A percentile compares a stretch with the other conserved stretches of the same genome.
phyloP scores from a whole-genome alignment of 2,329 filamentous ascomycete genomes.

The Curvularia spicifera region DNA sequence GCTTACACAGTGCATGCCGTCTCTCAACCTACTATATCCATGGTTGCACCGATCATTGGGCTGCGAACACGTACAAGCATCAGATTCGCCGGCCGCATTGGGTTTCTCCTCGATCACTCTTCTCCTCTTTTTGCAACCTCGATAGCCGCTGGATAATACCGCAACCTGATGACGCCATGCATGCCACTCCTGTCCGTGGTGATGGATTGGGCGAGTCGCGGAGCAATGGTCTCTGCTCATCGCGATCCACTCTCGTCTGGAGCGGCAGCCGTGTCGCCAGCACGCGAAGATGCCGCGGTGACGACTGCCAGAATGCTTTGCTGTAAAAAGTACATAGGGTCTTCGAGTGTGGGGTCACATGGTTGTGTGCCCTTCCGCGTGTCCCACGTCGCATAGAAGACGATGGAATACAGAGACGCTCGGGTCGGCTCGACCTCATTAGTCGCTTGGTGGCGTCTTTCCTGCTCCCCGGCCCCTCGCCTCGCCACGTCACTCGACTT shows the following conservation, averaged over 20 bases:
- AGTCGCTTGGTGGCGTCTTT: constrained; percentile 16
- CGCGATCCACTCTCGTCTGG: constrained; percentile 13
- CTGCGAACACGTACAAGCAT: constrained; percentile 40
- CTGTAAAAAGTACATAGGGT: constrained; percentile 12
- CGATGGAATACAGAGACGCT: constrained; percentile 25
- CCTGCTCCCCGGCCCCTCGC: constrained; percentile 21
- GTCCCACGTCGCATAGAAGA: constrained; percentile 36
- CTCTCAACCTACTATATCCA: constrained; percentile 22
- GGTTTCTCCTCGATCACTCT: not conserved
- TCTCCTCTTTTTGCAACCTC: constrained; percentile 26
- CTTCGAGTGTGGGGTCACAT: constrained; percentile 21
- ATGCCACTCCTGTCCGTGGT: constrained; percentile 31
- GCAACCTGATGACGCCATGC: constrained; percentile 29
- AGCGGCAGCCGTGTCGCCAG: constrained; percentile 10
- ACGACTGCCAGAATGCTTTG: constrained; percentile 5
- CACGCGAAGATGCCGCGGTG: constrained; percentile 6
- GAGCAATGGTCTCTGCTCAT: constrained; percentile 10
- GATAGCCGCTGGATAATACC: constrained; percentile 42
- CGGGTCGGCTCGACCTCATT: constrained; percentile 33
- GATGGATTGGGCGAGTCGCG: constrained; percentile 16
- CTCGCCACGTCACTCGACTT: constrained; percentile 40
- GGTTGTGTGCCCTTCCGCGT: constrained; percentile 19
- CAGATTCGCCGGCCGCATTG: constrained; percentile 33
- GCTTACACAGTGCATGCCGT: not conserved
- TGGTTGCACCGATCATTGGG: constrained; percentile 25